phyloP scores from a whole-genome alignment of 768 basidiomycete species.

The Mycena galopus region DNA sequence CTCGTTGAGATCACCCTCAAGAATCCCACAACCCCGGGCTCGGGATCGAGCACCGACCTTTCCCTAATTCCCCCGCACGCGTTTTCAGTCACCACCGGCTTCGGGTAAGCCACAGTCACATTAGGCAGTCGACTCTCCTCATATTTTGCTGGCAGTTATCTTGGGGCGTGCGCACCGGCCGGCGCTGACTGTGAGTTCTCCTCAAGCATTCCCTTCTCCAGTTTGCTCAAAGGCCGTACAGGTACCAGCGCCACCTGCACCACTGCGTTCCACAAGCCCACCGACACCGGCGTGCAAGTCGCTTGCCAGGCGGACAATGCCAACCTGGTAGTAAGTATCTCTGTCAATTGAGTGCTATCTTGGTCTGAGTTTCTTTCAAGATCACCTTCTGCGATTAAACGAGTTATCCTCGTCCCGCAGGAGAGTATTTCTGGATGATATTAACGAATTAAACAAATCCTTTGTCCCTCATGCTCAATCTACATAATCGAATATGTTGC shows the following conservation, averaged over 20 bases:
- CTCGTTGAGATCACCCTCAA: constrained; percentile 49
- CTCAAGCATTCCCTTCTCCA: not conserved
- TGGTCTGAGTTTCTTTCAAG: not conserved
- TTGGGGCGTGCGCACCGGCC: constrained; percentile 43
- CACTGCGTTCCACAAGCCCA: constrained; percentile 46
- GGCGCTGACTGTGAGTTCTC: constrained; percentile 44
- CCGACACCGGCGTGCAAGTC: constrained; percentile 48
- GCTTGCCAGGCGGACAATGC: constrained; percentile 51
- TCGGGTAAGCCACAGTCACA: constrained; percentile 26
- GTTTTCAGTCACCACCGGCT: constrained; percentile 52
- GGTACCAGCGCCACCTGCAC: constrained; percentile 45
- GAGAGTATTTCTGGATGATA: too few species aligned
- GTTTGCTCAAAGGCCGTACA: constrained; percentile 22
- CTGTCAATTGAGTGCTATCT: not conserved
- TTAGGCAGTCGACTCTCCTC: too few species aligned
- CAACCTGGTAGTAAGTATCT: not conserved
- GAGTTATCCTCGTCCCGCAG: not conserved
- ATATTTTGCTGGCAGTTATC: constrained; percentile 18
- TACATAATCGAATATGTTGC: too few species aligned
- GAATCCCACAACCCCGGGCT: constrained; percentile 48
- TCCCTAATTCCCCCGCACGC: constrained; percentile 48
- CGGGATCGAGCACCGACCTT: constrained; percentile 52
- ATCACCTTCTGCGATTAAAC: not conserved
- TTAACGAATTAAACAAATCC: not conserved
- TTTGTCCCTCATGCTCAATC: too few species aligned